Evolutionary conservation across 2,329 filamentous ascomycete genomes (phyloP), one percentile per base, ranked within the genome.

Genomic region (Cercospora sojina): DNA sequence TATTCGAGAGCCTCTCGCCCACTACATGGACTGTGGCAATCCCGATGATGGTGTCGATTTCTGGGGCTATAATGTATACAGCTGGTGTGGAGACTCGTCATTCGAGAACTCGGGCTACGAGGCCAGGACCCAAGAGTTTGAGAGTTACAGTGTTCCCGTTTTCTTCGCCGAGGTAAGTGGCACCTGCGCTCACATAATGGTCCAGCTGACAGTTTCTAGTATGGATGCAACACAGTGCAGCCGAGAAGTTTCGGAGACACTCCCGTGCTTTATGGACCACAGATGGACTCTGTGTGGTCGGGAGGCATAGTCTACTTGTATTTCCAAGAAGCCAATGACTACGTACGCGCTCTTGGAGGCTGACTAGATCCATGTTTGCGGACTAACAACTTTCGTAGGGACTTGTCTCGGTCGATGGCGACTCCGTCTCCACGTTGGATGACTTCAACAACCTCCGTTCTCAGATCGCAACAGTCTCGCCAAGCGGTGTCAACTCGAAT

Each of bases 1-100:
- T 18, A 96, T 97, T 74, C 91, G 95, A 79, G 85, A 85, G 71
- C 84, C 92, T 75, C 88, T 98, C 76, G 91, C 92, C 72, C 83
- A 92, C 78, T 99, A 96, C 86, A 97, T 99, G 83, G 93, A 97
- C 85, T 99, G 95, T 78, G 91, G 93, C 68, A 79, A 87, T 68
- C 77, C 84, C 32, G 82, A 83, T 9, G 80, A 81, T 76, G 80
- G 90, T 67, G 96, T 98, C 72, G 95, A 99, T 81, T 98, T 96
- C 85, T 99, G 93, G 91, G 95, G 95, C 67, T 98, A 98, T 90
- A 99, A 99, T 86, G 97, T 98, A 83, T 99, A 99, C 86, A 96
- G 93, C 61, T 99, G 95, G 95, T 99, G 95, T 79, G 95, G 94
- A 73, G 80, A 93, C 73, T 96, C 91, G 76, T 87, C 84, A 74